Evolutionary conservation across 495 filamentous ascomycete genomes (phyloP).

Genomic region (Baudoinia panamericana): DNA sequence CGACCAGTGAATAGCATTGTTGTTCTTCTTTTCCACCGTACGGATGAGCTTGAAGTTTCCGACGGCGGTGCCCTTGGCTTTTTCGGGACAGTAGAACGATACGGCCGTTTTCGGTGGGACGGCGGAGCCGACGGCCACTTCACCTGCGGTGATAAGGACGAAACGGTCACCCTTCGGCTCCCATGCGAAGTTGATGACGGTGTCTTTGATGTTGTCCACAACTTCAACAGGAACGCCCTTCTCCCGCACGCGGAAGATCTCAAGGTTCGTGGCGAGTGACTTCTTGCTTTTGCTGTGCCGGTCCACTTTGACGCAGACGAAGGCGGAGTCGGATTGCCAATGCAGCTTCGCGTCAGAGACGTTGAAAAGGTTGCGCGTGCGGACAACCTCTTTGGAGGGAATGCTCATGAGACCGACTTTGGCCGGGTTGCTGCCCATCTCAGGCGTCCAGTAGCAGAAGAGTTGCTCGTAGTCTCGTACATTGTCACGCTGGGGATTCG

Average conservation of each 20-base stretch:
- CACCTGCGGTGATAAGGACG: conserved; percentile 88
- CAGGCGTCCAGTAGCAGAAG: conserved; percentile 96
- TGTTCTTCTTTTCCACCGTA: conserved; percentile 95
- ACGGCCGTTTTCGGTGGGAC: conserved; percentile 88
- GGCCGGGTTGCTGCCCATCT: conserved; percentile 96
- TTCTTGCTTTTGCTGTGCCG: conserved; percentile 99
- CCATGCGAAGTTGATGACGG: conserved; percentile 98
- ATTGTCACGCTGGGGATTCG: conserved; percentile 61
- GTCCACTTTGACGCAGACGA: conserved; percentile 97
- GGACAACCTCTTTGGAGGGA: conserved; percentile 81
- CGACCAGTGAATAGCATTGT: conserved; percentile 99
- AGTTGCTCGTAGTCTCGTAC: conserved; percentile 87
- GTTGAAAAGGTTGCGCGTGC: conserved; percentile 92
- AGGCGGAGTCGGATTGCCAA: conserved; percentile 89
- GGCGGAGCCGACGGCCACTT: conserved; percentile 62
- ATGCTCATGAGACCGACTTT: conserved; percentile 94
- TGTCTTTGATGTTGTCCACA: conserved; percentile 91
- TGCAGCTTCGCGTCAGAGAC: conserved; percentile 92
- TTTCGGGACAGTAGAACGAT: conserved; percentile 92
- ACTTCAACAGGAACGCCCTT: conserved; percentile 98
- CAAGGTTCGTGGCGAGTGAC: conserved; percentile 85
- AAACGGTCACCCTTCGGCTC: conserved; percentile 95
- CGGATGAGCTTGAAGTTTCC: conserved; percentile 93
- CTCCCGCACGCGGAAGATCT: conserved; percentile 93
- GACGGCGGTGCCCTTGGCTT: conserved; percentile 57